Evolutionary conservation across 1,139 yeast species (phyloP).

Genomic region (Suhomyces wounanorum): DNA sequence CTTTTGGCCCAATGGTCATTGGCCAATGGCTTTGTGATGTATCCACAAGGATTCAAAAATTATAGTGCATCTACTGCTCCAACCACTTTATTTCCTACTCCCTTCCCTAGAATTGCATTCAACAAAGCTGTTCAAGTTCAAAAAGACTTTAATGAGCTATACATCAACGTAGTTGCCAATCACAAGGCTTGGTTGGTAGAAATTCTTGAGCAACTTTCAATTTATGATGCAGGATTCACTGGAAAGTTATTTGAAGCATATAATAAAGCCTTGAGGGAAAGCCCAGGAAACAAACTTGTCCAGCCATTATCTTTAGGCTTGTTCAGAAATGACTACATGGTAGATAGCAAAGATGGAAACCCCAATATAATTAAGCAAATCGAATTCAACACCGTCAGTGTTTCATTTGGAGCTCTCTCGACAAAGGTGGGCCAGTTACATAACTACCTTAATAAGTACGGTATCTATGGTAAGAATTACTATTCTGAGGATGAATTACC

Average conservation of each 20-base stretch:
- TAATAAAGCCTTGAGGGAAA: conserved; percentile 40
- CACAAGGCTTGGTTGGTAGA: conserved; percentile 59
- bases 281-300: conserved; percentile 44
- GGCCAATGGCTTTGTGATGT: conserved; percentile 76
- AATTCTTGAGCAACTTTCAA: conserved; percentile 56
- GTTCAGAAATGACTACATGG: conserved; percentile 89
- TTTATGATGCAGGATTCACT: conserved; percentile 74
- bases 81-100: conserved; percentile 86
- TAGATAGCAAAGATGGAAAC: conserved; percentile 47
- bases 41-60: conserved; percentile 56
- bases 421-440: conserved; percentile 79
- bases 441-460: conserved; percentile 57
- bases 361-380: conserved; percentile 72
- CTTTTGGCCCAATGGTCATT: conserved; percentile 74
- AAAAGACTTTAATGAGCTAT: conserved; percentile 66
- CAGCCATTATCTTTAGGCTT: conserved; percentile 81
- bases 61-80: conserved; percentile 72
- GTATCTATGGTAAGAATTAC: conserved; percentile 49
- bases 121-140: conserved; percentile 71
- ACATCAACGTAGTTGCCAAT: conserved; percentile 61
- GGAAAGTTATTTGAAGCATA: conserved; percentile 72
- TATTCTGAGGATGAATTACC: conserved; percentile 59
- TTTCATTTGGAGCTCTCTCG: conserved; percentile 91
- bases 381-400: conserved; percentile 94
- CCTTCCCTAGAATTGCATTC: conserved; percentile 71